phyloP scores from a whole-genome alignment of 257 asterid genomes.

The Salvia rosmarinus region DNA sequence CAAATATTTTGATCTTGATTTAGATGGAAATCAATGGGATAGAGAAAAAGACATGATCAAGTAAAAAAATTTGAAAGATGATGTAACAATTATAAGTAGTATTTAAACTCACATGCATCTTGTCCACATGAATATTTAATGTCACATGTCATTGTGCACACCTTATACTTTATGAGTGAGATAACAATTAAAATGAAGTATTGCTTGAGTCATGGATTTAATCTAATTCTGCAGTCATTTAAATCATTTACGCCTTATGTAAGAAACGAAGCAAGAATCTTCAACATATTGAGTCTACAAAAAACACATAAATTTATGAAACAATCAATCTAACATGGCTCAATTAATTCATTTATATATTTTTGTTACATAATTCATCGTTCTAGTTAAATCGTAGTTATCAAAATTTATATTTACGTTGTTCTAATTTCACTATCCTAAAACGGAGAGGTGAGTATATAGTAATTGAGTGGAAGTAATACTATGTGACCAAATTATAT shows the following conservation, averaged over 20 bases:
- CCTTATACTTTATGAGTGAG: not conserved
- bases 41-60: not conserved
- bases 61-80: not conserved
- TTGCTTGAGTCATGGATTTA: not conserved
- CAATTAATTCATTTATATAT: no score
- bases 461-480: not conserved
- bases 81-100: not conserved
- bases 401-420: no score
- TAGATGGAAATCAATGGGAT: not conserved
- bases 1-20: not conserved
- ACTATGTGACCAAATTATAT: not conserved
- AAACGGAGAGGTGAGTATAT: not conserved
- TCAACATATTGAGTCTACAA: not conserved
- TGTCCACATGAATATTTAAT: slow-evolving; percentile 11
- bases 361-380: not conserved
- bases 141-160: not conserved
- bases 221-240: not conserved
- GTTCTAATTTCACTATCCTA: no score
- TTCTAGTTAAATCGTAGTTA: no score
- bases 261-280: not conserved
- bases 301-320: no score
- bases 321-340: no score
- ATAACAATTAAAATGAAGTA: not conserved
- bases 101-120: slow-evolving; percentile 6
- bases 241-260: not conserved